Evolutionary conservation across 441 rosid species (phyloP), one percentile per base, ranked within the genome.

Genomic region (Populus hybrid): DNA sequence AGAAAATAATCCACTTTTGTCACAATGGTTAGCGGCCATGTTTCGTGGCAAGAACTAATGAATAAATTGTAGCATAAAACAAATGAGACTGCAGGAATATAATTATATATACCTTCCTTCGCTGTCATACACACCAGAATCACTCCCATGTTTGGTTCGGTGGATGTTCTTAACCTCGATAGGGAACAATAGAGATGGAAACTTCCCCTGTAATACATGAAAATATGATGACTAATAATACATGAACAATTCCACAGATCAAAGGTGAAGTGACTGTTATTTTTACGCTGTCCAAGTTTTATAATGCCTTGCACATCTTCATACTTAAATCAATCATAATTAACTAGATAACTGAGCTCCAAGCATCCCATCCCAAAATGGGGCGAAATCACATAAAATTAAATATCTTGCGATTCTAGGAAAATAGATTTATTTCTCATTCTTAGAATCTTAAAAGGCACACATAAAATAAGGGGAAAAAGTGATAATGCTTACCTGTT

Each of bases 111-210:
- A 91, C 97, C 99, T 87, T 87, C 99, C 99, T 78, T 93, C 83
- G 6, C 84, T 74, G 71, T 93, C 97, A 76, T 93, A 94, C 59
- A 84, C 95, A 14, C 91, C 98, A 6, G 97, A 85, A 68, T 93
- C 98, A 59, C 98, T 94, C 2, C 93, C 91, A 61, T 94, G 98
- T 82, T 90, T 91, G 73, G 78, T 88, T 74, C 35, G 84, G 0
- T 86, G 84, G 70, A 94, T 90, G 86, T 93, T 94, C 82, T 85
- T 79, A 35, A 93, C 69, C 85, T 89, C 97, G 21, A 94, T 89
- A 0, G 98, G 98, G 72, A 94, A 88, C 18, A 82, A 73, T 0
- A 79, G 61, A 8, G 94, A 89, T 34, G 88, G 89, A 77, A 40
- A 85, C 77, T 89, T 91, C 4, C 95, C 95, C 97, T 94, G 85